phyloP scores from a whole-genome alignment of 2,329 filamentous ascomycete genomes.

The Pseudogymnoascus pannorum region DNA sequence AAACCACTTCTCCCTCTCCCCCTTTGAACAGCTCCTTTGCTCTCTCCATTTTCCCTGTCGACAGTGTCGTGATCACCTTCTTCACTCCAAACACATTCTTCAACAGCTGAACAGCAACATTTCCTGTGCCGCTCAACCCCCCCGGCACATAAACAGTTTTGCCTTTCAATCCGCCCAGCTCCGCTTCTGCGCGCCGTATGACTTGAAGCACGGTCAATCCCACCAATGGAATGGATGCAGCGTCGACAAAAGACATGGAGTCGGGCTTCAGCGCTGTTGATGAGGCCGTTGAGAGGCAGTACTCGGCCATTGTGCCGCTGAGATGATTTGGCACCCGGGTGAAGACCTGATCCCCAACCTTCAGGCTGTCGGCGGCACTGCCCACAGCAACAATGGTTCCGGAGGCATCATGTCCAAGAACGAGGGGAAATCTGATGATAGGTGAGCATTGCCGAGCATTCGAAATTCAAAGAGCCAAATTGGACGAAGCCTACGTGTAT shows the following conservation, averaged over 20 bases:
- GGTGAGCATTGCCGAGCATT: background rate
- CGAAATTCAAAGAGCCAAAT: background rate
- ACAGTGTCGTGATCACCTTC: constrained; percentile 44
- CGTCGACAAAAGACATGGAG: constrained; percentile 35
- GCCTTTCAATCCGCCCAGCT: constrained; percentile 11
- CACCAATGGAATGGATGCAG: constrained; percentile 38
- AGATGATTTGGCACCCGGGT: constrained; percentile 27
- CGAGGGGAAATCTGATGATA: background rate
- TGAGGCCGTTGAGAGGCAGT: constrained; percentile 18
- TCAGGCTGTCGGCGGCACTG: constrained; percentile 24
- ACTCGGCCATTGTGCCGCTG: constrained; percentile 28
- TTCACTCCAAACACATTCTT: constrained; percentile 42
- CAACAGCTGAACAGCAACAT: constrained; percentile 41
- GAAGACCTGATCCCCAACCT: constrained; percentile 31
- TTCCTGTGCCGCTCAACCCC: constrained; percentile 42
- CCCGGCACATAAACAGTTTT: constrained; percentile 40
- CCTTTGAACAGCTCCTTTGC: constrained; percentile 31
- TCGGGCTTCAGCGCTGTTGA: constrained; percentile 32
- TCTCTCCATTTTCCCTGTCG: constrained; percentile 42
- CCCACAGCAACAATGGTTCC: constrained; percentile 29
- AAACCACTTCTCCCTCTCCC: constrained; percentile 37
- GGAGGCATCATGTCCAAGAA: constrained; percentile 23
- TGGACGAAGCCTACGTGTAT: constrained; percentile 25
- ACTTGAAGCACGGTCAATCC: constrained; percentile 35
- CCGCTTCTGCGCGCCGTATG: constrained; percentile 8